Evolutionary conservation across 768 basidiomycete genomes (phyloP).

Genomic region (Termitomyces sp.): DNA sequence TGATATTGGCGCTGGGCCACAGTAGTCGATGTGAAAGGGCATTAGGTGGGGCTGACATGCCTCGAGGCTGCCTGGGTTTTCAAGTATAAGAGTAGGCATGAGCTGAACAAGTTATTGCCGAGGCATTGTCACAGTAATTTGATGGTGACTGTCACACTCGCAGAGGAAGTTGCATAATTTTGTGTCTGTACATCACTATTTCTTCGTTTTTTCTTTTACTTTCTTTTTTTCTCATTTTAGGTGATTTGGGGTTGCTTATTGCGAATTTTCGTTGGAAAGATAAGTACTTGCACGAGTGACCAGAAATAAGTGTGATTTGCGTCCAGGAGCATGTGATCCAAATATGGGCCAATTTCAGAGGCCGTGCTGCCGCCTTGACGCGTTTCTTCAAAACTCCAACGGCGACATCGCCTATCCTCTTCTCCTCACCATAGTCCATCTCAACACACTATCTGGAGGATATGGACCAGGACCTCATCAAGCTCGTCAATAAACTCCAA

Average conservation of each 20-base stretch:
- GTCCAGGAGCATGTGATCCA: constrained; percentile 2
- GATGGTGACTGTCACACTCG: background rate
- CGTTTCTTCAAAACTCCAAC: constrained; percentile 10
- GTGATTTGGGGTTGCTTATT: background rate
- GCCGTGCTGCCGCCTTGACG: constrained; percentile 13
- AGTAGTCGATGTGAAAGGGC: constrained; percentile 75
- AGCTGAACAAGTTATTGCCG: background rate
- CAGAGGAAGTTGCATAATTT: background rate
- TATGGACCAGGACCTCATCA: constrained; percentile 95
- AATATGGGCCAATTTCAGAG: constrained; percentile 7
- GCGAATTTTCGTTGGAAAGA: background rate
- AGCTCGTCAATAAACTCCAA: constrained; percentile 92
- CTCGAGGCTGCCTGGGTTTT: constrained; percentile 2
- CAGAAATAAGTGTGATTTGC: background rate
- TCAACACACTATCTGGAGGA: constrained; percentile 4
- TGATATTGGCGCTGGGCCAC: constrained; percentile 67
- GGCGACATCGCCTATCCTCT: constrained; percentile 4
- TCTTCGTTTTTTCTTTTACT: too few relatives aligned
- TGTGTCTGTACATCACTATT: background rate
- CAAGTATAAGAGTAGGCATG: constrained; percentile 8
- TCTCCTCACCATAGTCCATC: constrained; percentile 6
- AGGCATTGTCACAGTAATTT: background rate
- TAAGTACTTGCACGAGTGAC: too few relatives aligned
- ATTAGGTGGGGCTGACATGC: constrained; percentile 62
- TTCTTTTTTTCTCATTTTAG: too few relatives aligned